Conservation (phyloP, 306 rosid species). For the Ceratonia siliqua region DNA sequence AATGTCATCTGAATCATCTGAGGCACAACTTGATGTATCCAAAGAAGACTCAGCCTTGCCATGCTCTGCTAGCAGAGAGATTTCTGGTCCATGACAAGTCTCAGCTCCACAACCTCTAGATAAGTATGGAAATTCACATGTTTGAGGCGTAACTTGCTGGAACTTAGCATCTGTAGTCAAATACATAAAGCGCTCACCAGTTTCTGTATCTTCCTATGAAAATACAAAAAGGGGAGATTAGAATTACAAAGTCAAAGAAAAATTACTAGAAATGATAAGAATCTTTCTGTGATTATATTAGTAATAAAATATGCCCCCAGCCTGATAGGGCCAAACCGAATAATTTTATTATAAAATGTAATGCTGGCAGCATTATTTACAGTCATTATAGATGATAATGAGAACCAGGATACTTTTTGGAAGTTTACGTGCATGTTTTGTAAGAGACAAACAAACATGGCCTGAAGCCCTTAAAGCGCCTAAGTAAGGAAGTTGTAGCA, state of each 20-base stretch:
- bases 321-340: not conserved
- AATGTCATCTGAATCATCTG: slow-evolving; percentile 52
- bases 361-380: slow-evolving; percentile 18
- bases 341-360: not conserved
- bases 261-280: slow-evolving; percentile 3
- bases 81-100: slow-evolving; percentile 39
- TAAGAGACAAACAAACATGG: not conserved
- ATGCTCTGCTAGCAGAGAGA: slow-evolving; percentile 41
- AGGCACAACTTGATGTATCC: slow-evolving; percentile 33
- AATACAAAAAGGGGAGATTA: slow-evolving; percentile 15
- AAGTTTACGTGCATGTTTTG: not conserved
- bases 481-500: not conserved
- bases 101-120: slow-evolving; percentile 46
- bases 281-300: not conserved
- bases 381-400: not conserved
- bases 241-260: slow-evolving; percentile 9
- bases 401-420: not conserved
- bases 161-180: slow-evolving; percentile 51
- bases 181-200: slow-evolving; percentile 61
- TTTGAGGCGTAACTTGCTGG: slow-evolving; percentile 59
- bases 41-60: slow-evolving; percentile 40
- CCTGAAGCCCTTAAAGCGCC: not conserved
- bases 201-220: slow-evolving; percentile 68
- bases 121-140: slow-evolving; percentile 50
- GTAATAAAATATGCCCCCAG: not conserved